phyloP scores from a whole-genome alignment of 2,329 filamentous ascomycete genomes.

The Fusarium secorum region DNA sequence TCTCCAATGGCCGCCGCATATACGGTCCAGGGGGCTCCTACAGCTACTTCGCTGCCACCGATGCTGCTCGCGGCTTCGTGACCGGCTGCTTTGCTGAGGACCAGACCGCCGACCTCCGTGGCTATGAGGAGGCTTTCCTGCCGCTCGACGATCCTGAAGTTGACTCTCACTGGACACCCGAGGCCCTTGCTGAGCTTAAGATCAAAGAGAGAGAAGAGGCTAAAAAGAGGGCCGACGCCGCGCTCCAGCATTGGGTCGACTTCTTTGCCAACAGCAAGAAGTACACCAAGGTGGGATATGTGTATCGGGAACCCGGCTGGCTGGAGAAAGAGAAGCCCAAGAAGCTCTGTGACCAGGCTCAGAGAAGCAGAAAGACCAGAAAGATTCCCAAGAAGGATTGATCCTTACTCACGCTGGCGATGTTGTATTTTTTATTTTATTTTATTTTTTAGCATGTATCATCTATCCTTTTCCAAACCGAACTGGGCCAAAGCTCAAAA shows the following conservation, averaged over 20 bases:
- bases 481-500: neutral
- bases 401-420: neutral
- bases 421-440: neutral
- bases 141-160: slow-evolving; percentile 68
- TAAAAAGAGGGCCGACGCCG: slow-evolving; percentile 68
- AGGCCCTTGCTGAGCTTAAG: slow-evolving; percentile 61
- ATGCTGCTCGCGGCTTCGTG: slow-evolving; percentile 88
- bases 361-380: slow-evolving; percentile 63
- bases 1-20: slow-evolving; percentile 70
- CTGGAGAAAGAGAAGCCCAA: slow-evolving; percentile 68
- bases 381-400: slow-evolving; percentile 45
- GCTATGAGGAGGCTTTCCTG: slow-evolving; percentile 86
- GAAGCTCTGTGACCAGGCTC: slow-evolving; percentile 74
- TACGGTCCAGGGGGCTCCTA: slow-evolving; percentile 90
- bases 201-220: slow-evolving; percentile 72
- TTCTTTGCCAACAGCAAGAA: slow-evolving; percentile 84
- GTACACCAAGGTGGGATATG: slow-evolving; percentile 81
- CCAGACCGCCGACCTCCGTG: slow-evolving; percentile 81
- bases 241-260: slow-evolving; percentile 80
- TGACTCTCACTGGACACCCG: slow-evolving; percentile 64
- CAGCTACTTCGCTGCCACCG: slow-evolving; percentile 83
- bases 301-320: slow-evolving; percentile 69
- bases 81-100: slow-evolving; percentile 93
- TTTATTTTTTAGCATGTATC: neutral
- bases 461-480: neutral